Evolutionary conservation across 257 asterid species (phyloP), one percentile per base, ranked within the genome.

Genomic region (Mitragyna speciosa): DNA sequence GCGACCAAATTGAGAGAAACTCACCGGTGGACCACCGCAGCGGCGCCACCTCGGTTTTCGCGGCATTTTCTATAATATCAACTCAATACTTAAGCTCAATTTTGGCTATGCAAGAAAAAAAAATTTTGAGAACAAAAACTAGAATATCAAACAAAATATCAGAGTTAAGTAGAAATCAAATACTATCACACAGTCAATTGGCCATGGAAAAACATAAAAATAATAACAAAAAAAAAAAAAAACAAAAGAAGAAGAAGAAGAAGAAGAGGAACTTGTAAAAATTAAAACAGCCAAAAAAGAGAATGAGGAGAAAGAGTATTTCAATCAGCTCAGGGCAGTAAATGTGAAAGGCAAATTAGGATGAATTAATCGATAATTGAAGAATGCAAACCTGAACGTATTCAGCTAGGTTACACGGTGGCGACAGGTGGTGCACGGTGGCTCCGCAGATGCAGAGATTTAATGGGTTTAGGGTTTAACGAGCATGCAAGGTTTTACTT

Each of bases 1-100:
- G 78, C 97, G 91, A 73, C 89, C 86, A 85, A 94, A 92, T 28
- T 94, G 91, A 43, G 98, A 90, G 82, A 94, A 94, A 49, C 95
- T 85, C 26, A 87, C 78, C 0, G 90, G 94, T 45, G 66, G 87
- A 70, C 66, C 48, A 70, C 66, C 48, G 74, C 90, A 87, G 52
- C 78, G 77, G 67, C 72, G 79, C 80, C 86, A 83, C 75, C 78
- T 76, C 2, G 86, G 87, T 77, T 87, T 88, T 70, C 87, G 86
- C 3, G 96, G 89, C 97, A 94, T 94, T 83, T 72, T 85, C 73
- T 82, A 41, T 49, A 43, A 48, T 20, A 58, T 10, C 24, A 72
- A 66, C 28, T 14, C 7, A 26, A 49, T 7, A 12, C 0, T 36
- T 17, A 61, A 61, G 36, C 41, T 68, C 51, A 36, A 10, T 68